A percentile compares a stretch with the other conserved stretches of the same genome.
These are phyloP conservation scores for Medicago arabica DNA, from an alignment of 306 rosid species.

Conservation along the genomic window DNA sequence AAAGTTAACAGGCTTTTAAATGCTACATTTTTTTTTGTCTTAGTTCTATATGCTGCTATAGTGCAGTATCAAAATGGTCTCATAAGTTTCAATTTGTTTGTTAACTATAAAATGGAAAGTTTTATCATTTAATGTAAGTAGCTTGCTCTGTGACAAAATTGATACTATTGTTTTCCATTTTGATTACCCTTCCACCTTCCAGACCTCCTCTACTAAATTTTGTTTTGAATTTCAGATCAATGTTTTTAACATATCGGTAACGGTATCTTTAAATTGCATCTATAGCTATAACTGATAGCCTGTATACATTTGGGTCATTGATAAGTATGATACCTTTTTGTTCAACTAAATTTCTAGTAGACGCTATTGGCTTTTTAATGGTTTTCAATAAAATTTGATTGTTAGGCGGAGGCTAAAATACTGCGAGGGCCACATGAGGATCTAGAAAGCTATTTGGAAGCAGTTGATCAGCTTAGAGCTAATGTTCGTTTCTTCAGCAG, in stretches of 20 bases:
- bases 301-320: not conserved
- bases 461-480: slow-evolving; percentile 75
- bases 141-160: slow-evolving; percentile 7
- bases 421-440: slow-evolving; percentile 96
- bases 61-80: not conserved
- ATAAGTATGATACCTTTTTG: slow-evolving; percentile 20
- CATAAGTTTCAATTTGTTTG: not conserved
- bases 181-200: not conserved
- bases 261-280: slow-evolving; percentile 17
- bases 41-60: slow-evolving; percentile 6
- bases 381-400: slow-evolving; percentile 35
- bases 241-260: not conserved
- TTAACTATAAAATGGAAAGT: not conserved
- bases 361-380: slow-evolving; percentile 11
- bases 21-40: not conserved
- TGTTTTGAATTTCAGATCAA: not conserved
- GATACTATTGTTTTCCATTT: not conserved
- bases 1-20: slow-evolving; percentile 13
- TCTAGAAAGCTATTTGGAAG: slow-evolving; percentile 89
- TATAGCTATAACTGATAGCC: slow-evolving; percentile 7
- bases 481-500: slow-evolving; percentile 66
- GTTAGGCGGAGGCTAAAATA: slow-evolving; percentile 96
- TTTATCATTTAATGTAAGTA: slow-evolving; percentile 5
- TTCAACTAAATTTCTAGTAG: slow-evolving; percentile 1
- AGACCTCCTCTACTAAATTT: not conserved